Evolutionary conservation across 768 basidiomycete genomes (phyloP).

Genomic region (Leccinum incarnatum): DNA sequence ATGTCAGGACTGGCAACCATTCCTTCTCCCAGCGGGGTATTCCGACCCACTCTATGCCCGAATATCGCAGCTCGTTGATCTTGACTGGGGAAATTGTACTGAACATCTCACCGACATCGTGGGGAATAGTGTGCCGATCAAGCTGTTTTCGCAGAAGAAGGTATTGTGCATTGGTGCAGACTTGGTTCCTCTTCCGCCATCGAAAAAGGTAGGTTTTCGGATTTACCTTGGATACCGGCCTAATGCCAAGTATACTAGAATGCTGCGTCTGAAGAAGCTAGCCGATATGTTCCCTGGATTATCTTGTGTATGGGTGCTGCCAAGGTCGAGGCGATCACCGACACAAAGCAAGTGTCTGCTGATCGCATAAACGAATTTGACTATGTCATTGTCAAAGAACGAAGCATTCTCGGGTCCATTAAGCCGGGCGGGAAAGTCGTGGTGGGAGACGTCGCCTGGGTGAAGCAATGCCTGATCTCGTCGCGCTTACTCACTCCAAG

Average conservation of each 20-base stretch:
- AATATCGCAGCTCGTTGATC: slow-evolving; percentile 48
- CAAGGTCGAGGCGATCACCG: slow-evolving; percentile 61
- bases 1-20: slow-evolving; percentile 58
- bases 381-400: slow-evolving; percentile 61
- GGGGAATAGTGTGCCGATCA: slow-evolving; percentile 52
- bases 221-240: background rate
- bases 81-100: slow-evolving; percentile 46
- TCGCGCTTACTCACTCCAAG: slow-evolving; percentile 45
- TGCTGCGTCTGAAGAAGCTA: slow-evolving; percentile 31
- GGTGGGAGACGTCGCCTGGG: slow-evolving; percentile 61
- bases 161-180: slow-evolving; percentile 62
- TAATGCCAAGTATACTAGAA: slow-evolving; percentile 19
- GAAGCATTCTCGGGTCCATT: slow-evolving; percentile 25
- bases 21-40: slow-evolving; percentile 54
- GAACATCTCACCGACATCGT: slow-evolving; percentile 61
- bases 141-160: slow-evolving; percentile 51
- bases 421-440: slow-evolving; percentile 28
- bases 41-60: slow-evolving; percentile 39
- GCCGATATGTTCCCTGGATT: slow-evolving; percentile 57
- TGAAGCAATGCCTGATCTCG: slow-evolving; percentile 74
- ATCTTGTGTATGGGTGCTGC: slow-evolving; percentile 76
- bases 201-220: slow-evolving; percentile 19
- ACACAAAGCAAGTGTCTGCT: slow-evolving; percentile 34
- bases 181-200: slow-evolving; percentile 44
- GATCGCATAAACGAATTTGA: slow-evolving; percentile 42